A percentile compares a stretch with the other conserved stretches of the same genome.
phyloP scores from a whole-genome alignment of 2,329 filamentous ascomycete genomes.

The Colletotrichum incanum region DNA sequence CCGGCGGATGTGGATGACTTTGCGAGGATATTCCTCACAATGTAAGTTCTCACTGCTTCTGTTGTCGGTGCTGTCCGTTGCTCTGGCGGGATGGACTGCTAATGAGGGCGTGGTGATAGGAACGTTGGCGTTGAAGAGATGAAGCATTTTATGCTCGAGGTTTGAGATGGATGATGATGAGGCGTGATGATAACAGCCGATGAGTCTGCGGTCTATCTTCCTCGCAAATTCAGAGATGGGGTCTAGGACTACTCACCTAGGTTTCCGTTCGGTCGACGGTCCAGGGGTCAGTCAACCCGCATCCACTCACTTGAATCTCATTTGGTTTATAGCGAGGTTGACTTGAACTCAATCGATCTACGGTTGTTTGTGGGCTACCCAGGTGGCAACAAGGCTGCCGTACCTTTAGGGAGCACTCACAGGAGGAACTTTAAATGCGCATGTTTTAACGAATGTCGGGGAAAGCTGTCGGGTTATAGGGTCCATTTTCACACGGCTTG shows the following conservation, averaged over 20 bases:
- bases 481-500: background rate
- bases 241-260: background rate
- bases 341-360: background rate
- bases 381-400: background rate
- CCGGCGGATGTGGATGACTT: constrained; percentile 59
- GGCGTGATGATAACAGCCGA: background rate
- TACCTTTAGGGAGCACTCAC: background rate
- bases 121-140: constrained; percentile 42
- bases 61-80: background rate
- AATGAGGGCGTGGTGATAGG: constrained; percentile 4
- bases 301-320: background rate
- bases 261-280: background rate
- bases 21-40: constrained; percentile 55
- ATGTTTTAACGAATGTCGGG: too few relatives aligned
- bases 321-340: too few relatives aligned
- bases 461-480: background rate
- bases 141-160: constrained; percentile 43
- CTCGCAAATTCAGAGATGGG: background rate
- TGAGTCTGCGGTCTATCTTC: background rate
- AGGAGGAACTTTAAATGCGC: too few relatives aligned
- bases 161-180: constrained; percentile 1
- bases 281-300: background rate
- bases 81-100: background rate
- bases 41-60: constrained; percentile 50
- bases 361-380: background rate